phyloP scores from a whole-genome alignment of 106 monocot species.

The Platanthera zijinensis region DNA sequence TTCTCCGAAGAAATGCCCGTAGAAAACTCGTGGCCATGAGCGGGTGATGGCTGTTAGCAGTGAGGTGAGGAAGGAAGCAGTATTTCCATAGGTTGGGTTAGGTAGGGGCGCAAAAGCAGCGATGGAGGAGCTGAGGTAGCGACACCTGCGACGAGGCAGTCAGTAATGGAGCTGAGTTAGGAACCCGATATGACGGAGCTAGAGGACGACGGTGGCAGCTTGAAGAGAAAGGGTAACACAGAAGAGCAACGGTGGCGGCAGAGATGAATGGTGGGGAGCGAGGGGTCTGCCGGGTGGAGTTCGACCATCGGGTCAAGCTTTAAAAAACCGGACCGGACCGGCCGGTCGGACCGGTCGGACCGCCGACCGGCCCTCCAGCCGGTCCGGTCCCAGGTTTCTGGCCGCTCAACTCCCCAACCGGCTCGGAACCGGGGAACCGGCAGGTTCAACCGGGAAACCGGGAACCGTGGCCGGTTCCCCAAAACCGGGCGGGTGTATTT shows the following conservation, averaged over 20 bases:
- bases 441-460: too few species aligned
- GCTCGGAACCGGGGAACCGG: too few species aligned
- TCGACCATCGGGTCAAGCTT: too few species aligned
- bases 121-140: not conserved
- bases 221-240: not conserved
- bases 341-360: too few species aligned
- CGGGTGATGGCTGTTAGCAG: not conserved
- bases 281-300: not conserved
- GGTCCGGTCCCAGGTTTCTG: too few species aligned
- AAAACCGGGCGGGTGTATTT: too few species aligned
- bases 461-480: too few species aligned
- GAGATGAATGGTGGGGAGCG: not conserved
- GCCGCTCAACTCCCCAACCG: too few species aligned
- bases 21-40: not conserved
- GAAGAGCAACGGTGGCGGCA: not conserved
- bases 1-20: slow-evolving; percentile 1
- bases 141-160: not conserved
- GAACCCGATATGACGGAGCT: not conserved
- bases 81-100: not conserved
- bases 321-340: too few species aligned
- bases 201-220: not conserved
- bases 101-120: not conserved
- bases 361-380: too few species aligned
- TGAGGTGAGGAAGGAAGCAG: not conserved
- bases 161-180: not conserved